A percentile compares a stretch with the other conserved stretches of the same genome.
phyloP scores from a whole-genome alignment of 2,329 filamentous ascomycete species.

The Venturia nashicola region DNA sequence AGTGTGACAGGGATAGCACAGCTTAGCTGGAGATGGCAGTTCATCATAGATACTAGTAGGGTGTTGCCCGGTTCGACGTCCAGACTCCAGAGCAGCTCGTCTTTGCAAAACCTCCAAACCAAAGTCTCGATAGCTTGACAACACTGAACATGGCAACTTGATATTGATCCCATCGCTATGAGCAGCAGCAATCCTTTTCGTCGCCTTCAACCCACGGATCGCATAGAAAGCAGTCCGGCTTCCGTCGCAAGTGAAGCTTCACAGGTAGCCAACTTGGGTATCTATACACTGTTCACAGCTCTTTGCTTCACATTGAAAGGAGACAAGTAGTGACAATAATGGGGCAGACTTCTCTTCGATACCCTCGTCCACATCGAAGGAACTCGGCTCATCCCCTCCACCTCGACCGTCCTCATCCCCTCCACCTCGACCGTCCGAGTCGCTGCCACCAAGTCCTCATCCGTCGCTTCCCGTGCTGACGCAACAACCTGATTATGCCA shows the following conservation, averaged over 20 bases:
- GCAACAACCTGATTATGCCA: background rate
- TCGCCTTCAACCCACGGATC: background rate
- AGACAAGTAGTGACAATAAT: background rate
- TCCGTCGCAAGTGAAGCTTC: background rate
- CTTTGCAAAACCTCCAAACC: background rate
- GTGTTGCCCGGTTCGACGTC: background rate
- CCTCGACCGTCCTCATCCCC: slow-evolving; percentile 25
- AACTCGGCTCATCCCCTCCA: slow-evolving; percentile 43
- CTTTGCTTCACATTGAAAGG: background rate
- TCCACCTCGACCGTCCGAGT: slow-evolving; percentile 21
- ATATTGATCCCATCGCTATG: background rate
- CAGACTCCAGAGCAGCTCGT: background rate
- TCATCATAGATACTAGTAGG: background rate
- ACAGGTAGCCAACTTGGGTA: background rate
- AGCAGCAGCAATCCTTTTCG: background rate
- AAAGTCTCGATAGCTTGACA: background rate
- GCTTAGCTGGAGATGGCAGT: background rate
- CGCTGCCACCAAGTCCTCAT: background rate
- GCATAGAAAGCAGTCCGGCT: background rate
- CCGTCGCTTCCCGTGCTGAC: background rate
- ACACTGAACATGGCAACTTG: background rate
- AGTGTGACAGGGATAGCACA: background rate
- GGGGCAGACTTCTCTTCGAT: background rate
- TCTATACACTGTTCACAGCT: background rate
- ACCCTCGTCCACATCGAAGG: slow-evolving; percentile 35